phyloP scores from a whole-genome alignment of 1,139 yeast species.

The Magnusiomyces fungicola region DNA sequence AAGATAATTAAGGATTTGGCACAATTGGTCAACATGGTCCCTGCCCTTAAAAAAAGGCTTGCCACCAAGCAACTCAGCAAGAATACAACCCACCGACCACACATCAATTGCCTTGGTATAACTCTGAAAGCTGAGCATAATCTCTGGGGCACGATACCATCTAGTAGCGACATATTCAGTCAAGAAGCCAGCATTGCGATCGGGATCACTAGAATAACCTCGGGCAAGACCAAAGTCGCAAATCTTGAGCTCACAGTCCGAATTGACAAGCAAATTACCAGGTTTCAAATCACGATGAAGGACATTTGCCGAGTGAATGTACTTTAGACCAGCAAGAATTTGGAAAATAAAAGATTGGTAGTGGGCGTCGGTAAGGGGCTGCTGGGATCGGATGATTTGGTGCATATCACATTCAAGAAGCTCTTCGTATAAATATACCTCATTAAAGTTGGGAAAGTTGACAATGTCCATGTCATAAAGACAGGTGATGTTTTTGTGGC shows the following conservation, averaged over 20 bases:
- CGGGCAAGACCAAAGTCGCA: slow-evolving; percentile 97
- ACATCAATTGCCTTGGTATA: slow-evolving; percentile 94
- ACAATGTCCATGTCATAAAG: slow-evolving; percentile 89
- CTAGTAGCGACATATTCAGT: slow-evolving; percentile 97
- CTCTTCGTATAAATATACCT: slow-evolving; percentile 86
- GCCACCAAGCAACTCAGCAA: slow-evolving; percentile 89
- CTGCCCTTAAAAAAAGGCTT: slow-evolving; percentile 89
- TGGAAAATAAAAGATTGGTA: slow-evolving; percentile 91
- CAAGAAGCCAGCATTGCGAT: slow-evolving; percentile 80
- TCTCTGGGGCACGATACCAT: slow-evolving; percentile 98
- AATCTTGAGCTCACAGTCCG: slow-evolving; percentile 92
- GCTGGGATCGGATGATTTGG: slow-evolving; percentile 89
- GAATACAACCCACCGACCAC: slow-evolving; percentile 96
- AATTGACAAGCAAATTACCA: slow-evolving; percentile 84
- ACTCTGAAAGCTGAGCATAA: slow-evolving; percentile 86
- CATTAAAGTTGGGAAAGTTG: slow-evolving; percentile 78
- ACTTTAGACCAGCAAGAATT: slow-evolving; percentile 84
- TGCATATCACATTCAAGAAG: slow-evolving; percentile 98
- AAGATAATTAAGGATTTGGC: slow-evolving; percentile 72
- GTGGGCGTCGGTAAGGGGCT: slow-evolving; percentile 90
- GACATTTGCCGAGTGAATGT: slow-evolving; percentile 93
- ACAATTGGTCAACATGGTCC: slow-evolving; percentile 92
- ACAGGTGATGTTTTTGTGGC: slow-evolving; percentile 64
- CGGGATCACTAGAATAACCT: slow-evolving; percentile 82
- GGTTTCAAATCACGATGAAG: slow-evolving; percentile 93